These are phyloP conservation scores for Avena eriantha DNA, from an alignment of 176 grass and related monocot genomes.

Conservation along the genomic window DNA sequence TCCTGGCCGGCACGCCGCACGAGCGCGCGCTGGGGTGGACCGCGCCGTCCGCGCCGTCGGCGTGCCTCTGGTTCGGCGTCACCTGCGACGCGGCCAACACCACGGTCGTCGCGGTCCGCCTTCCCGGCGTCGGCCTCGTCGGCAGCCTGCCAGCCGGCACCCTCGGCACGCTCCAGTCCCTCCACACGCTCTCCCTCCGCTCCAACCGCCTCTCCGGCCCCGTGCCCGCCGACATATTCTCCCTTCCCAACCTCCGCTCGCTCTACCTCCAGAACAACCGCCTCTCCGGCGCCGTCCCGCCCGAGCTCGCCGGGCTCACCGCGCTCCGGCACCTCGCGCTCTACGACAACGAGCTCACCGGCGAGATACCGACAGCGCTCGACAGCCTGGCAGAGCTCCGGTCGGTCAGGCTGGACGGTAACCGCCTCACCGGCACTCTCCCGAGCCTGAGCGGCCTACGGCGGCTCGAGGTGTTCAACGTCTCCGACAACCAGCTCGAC, in stretches of 20 bases:
- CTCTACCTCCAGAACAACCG: conserved; percentile 72
- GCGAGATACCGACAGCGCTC: conserved; percentile 49
- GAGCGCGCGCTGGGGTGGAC: conserved; percentile 60
- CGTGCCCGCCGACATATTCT: conserved; percentile 62
- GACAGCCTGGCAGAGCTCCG: conserved; percentile 44
- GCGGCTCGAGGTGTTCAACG: conserved; percentile 57
- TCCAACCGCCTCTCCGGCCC: conserved; percentile 68
- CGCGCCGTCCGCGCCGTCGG: conserved; percentile 43
- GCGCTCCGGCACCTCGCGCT: conserved; percentile 65
- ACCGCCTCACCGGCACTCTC: conserved; percentile 68
- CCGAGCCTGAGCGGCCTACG: conserved; percentile 56
- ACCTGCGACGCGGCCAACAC: conserved; percentile 55
- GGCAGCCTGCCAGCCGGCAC: conserved; percentile 50
- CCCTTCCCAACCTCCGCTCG: conserved; percentile 46
- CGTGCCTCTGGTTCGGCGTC: conserved; percentile 74
- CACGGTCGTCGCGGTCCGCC: conserved; percentile 56
- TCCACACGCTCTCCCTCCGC: conserved; percentile 70
- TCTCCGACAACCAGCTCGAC: conserved; percentile 76
- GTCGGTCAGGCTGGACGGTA: conserved; percentile 50
- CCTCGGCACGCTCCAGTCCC: conserved; percentile 40
- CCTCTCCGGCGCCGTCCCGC: conserved; percentile 54
- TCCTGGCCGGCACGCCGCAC: conserved; percentile 61
- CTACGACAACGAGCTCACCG: conserved; percentile 62
- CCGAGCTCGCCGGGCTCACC: conserved; percentile 27
- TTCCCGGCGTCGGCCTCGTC: conserved; percentile 73